Evolutionary conservation across 1,284 basidiomycete genomes (phyloP).

Genomic region (Paramarasmius palmivorus): DNA sequence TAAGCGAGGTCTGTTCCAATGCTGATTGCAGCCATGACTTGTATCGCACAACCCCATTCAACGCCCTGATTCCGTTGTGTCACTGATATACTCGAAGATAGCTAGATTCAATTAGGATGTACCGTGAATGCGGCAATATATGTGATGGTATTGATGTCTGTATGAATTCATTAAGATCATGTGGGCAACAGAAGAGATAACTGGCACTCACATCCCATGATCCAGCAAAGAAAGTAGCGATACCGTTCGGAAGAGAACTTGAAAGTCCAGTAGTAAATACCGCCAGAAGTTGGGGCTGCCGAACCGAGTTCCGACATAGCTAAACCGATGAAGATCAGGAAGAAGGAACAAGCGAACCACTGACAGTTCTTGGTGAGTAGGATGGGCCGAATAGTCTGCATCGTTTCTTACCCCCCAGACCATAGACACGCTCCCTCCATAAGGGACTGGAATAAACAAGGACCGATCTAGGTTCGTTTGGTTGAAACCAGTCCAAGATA

Average conservation of each 20-base stretch:
- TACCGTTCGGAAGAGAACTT: constrained; percentile 22
- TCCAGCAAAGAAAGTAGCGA: constrained; percentile 23
- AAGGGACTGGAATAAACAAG: constrained; percentile 48
- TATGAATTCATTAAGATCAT: neutral
- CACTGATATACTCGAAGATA: neutral
- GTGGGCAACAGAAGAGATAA: neutral
- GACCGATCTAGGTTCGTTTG: constrained; percentile 12
- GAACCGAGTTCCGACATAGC: constrained; percentile 51
- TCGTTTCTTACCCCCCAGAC: constrained; percentile 46
- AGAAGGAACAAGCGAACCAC: constrained; percentile 40
- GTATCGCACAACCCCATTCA: constrained; percentile 76
- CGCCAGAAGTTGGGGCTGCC: constrained; percentile 49
- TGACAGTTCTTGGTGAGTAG: constrained; percentile 12
- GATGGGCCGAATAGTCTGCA: neutral
- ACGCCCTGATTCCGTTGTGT: constrained; percentile 32
- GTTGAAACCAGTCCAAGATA: neutral
- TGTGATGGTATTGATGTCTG: constrained; percentile 75
- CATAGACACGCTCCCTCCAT: constrained; percentile 56
- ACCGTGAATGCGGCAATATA: constrained; percentile 69
- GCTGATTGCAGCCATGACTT: constrained; percentile 66
- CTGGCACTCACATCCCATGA: constrained; percentile 22
- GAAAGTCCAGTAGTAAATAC: constrained; percentile 25
- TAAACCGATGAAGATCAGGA: constrained; percentile 45
- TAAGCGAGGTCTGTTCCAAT: constrained; percentile 58
- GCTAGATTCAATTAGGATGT: neutral